Percentiles rank a stretch among this genome's conserved stretches.
phyloP scores from a whole-genome alignment of 1,284 basidiomycete species.

The Sphaerobolus stellatus region DNA sequence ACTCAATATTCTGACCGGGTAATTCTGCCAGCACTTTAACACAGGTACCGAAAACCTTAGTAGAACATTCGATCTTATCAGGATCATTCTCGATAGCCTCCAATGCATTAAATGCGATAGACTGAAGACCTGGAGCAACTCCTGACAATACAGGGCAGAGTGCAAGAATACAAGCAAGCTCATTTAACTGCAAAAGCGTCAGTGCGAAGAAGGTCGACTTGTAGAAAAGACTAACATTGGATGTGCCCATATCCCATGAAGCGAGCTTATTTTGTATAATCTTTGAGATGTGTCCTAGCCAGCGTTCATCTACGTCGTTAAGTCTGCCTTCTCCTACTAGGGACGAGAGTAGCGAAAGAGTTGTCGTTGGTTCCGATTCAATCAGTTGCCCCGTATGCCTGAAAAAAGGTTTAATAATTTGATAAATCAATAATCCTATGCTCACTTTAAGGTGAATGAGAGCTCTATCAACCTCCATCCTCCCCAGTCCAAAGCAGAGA shows the following conservation, averaged over 20 bases:
- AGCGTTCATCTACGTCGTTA: conserved; percentile 36
- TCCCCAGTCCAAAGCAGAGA: conserved; percentile 66
- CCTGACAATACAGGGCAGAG: conserved; percentile 5
- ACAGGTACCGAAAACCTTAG: conserved; percentile 53
- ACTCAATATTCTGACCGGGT: conserved; percentile 34
- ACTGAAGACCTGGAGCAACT: too few relatives aligned
- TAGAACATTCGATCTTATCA: conserved; percentile 13
- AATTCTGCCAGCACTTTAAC: conserved; percentile 47
- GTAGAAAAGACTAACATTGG: neutral
- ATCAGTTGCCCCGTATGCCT: conserved; percentile 45
- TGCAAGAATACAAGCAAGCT: conserved; percentile 2
- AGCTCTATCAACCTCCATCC: conserved; percentile 70
- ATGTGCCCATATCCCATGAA: neutral
- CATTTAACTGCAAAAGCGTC: neutral
- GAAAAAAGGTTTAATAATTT: neutral
- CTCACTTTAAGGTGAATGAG: conserved; percentile 50
- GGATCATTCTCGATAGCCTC: neutral
- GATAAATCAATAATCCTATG: neutral
- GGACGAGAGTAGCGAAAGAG: conserved; percentile 51
- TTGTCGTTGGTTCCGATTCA: conserved; percentile 37
- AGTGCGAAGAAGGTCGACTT: neutral
- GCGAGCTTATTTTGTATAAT: conserved; percentile 35
- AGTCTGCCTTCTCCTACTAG: conserved; percentile 50
- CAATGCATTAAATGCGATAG: too few relatives aligned
- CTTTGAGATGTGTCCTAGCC: conserved; percentile 13